phyloP scores from a whole-genome alignment of 2,329 filamentous ascomycete genomes.

The Elsinoe fawcettii region DNA sequence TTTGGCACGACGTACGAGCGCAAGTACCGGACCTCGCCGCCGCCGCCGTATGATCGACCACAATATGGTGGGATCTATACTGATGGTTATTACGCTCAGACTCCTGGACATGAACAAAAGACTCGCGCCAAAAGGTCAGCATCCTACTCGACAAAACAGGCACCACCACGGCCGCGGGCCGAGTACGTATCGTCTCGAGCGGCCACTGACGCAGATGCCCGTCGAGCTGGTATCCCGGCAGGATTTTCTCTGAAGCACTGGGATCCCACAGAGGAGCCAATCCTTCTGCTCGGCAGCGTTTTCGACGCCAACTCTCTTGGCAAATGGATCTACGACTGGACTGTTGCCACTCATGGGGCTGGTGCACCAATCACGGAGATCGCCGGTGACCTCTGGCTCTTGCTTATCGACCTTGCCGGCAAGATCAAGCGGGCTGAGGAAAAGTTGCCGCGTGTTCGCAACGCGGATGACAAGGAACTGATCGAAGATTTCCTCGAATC shows the following conservation, averaged over 20 bases:
- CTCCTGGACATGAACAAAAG: conserved; percentile 39
- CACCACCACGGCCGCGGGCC: conserved; percentile 36
- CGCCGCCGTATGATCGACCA: conserved; percentile 45
- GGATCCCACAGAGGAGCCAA: conserved; percentile 90
- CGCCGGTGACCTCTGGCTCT: conserved; percentile 89
- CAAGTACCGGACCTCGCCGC: conserved; percentile 32
- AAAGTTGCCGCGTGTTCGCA: conserved; percentile 62
- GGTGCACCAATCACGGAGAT: conserved; percentile 79
- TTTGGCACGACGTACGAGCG: conserved; percentile 34
- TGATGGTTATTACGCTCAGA: conserved; percentile 46
- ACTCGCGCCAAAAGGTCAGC: conserved; percentile 42
- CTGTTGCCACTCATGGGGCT: conserved; percentile 78
- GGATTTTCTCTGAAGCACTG: conserved; percentile 97
- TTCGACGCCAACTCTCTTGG: conserved; percentile 96
- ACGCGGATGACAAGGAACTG: conserved; percentile 65
- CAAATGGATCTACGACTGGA: conserved; percentile 99
- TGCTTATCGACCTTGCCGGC: conserved; percentile 85
- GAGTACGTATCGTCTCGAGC: conserved; percentile 37
- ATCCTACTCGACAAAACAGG: conserved; percentile 44
- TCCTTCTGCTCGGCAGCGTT: conserved; percentile 87
- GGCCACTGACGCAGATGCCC: conserved; percentile 59
- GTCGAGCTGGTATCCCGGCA: conserved; percentile 62
- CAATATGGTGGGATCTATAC: conserved; percentile 45
- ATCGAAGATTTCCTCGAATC: conserved; percentile 85
- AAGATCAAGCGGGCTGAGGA: conserved; percentile 91